A percentile compares a stretch with the other conserved stretches of the same genome.
These are phyloP conservation scores for Eimeria falciformis DNA, from an alignment of 169 alveolate species.

Conservation along the genomic window DNA sequence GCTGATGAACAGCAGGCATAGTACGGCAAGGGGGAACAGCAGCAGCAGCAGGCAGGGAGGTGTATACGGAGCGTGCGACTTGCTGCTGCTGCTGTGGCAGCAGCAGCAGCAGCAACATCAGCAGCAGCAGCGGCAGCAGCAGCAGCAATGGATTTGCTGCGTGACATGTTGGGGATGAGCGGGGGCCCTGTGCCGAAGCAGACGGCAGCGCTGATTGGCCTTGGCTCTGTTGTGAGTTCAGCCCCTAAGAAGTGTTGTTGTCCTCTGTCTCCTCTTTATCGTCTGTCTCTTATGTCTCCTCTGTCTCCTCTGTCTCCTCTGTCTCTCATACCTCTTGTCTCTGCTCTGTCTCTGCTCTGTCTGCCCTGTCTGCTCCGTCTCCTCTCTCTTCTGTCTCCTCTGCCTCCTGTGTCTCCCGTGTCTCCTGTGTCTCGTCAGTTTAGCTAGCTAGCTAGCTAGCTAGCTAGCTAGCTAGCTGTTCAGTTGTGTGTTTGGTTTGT, in stretches of 20 bases:
- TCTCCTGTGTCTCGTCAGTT: not conserved
- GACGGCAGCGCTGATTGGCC: not conserved
- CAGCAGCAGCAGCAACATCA: slow-evolving; percentile 2
- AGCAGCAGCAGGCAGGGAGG: slow-evolving; percentile 15
- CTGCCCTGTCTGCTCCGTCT: not conserved
- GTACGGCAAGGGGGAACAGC: no score
- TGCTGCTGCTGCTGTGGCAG: not conserved
- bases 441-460: slow-evolving; percentile 24
- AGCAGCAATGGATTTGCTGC: not conserved
- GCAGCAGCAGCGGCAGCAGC: not conserved
- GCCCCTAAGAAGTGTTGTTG: no score
- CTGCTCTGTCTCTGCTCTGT: not conserved
- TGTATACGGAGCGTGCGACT: not conserved
- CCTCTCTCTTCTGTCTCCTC: not conserved
- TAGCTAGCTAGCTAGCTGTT: slow-evolving; percentile 47
- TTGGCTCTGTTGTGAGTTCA: not conserved
- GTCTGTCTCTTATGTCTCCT: not conserved
- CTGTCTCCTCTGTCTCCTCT: not conserved
- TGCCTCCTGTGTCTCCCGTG: not conserved
- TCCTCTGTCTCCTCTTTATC: no score
- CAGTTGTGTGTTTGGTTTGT: no score
- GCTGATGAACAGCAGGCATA: no score
- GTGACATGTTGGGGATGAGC: not conserved
- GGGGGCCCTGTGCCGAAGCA: not conserved
- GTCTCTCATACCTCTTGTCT: not conserved